A percentile compares a stretch with the other conserved stretches of the same genome.
These are phyloP conservation scores for Arabidopsis lyrata DNA, from an alignment of 441 rosid species.

Conservation along the genomic window DNA sequence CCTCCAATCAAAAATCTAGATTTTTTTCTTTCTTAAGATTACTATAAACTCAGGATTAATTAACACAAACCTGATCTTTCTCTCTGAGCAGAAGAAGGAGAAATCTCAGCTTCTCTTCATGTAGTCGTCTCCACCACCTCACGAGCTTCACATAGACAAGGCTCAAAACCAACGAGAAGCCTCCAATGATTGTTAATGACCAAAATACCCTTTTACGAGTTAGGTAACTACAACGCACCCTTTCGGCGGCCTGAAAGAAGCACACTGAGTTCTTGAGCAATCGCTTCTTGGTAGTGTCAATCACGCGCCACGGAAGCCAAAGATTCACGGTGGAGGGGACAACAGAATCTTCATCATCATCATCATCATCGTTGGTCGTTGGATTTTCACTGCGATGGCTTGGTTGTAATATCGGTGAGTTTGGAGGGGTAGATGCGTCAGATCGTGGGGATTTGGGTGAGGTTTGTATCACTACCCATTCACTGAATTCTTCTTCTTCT, in stretches of 20 bases:
- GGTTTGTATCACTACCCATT: constrained; percentile 43
- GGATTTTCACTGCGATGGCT: constrained; percentile 23
- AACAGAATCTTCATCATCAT: constrained; percentile 6
- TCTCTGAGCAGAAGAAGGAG: constrained; percentile 36
- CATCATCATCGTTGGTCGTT: neutral
- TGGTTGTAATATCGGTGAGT: constrained; percentile 31
- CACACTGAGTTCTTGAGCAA: constrained; percentile 15
- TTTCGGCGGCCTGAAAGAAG: constrained; percentile 1
- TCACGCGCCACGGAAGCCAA: constrained; percentile 34
- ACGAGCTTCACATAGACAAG: constrained; percentile 35
- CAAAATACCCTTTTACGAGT: constrained; percentile 34
- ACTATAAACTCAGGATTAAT: neutral
- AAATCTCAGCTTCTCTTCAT: constrained; percentile 40
- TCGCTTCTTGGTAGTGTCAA: constrained; percentile 26
- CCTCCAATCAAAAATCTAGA: neutral
- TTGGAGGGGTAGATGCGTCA: constrained; percentile 31
- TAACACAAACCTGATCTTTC: constrained; percentile 45
- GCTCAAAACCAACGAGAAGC: constrained; percentile 30
- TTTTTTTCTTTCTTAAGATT: neutral
- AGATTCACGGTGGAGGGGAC: constrained; percentile 8
- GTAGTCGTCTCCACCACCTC: constrained; percentile 42
- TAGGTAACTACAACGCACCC: constrained; percentile 6
- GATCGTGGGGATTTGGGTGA: constrained; percentile 12
- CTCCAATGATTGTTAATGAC: constrained; percentile 31
- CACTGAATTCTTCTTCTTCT: constrained; percentile 41